Base-by-base conservation (phyloP, 495 filamentous ascomycete genomes). In the Neurospora hispaniola region DNA sequence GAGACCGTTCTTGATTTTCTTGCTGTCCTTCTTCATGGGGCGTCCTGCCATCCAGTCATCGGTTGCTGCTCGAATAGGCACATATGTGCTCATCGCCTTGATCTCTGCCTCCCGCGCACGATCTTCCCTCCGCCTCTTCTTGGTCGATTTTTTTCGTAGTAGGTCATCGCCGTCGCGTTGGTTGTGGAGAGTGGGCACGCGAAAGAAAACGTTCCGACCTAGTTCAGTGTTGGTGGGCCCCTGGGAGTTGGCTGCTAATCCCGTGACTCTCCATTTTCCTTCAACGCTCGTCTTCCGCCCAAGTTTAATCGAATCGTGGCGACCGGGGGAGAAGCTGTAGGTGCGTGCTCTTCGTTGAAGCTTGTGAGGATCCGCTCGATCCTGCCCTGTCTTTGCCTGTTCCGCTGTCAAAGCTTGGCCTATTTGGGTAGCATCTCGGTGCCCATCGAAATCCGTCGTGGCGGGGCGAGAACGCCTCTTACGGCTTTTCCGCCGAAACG, bases 51-150 rank as follows among this genome's bases (percentile, higher is more conserved):
- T 85, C 77, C 85, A 87, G 8, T 81, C 78, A 23, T 88, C 85
- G 12, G 87, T 83, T 12, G 86, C 85, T 3, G 88, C 83, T 48
- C 90, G 89, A 38, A 86, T 85, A 46, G 91, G 90, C 66, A 89
- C 78, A 31, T 93, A 87, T 40, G 89, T 89, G 54, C 90, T 91
- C 90, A 97, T 91, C n/a, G 92, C 86, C 73, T 89, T 90, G 75
- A 97, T 93, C 81, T 97, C 93, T 71, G 91, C 92, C 79, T 96
- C 94, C 20, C 94, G 87, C 71, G 88, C 85, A 78, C 89, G 88
- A 72, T 96, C 91, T 44, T 91, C 82, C 42, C 89, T 88, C 71
- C 91, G 90, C 71, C 91, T 87, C 68, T 83, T 84, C 82, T 94
- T 97, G 84, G 91, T 96, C 18, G 92, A 90, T 76, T 88, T 92